Base-by-base conservation (phyloP, 1,284 basidiomycete species). In the Rhodotorula mucilaginosa region DNA sequence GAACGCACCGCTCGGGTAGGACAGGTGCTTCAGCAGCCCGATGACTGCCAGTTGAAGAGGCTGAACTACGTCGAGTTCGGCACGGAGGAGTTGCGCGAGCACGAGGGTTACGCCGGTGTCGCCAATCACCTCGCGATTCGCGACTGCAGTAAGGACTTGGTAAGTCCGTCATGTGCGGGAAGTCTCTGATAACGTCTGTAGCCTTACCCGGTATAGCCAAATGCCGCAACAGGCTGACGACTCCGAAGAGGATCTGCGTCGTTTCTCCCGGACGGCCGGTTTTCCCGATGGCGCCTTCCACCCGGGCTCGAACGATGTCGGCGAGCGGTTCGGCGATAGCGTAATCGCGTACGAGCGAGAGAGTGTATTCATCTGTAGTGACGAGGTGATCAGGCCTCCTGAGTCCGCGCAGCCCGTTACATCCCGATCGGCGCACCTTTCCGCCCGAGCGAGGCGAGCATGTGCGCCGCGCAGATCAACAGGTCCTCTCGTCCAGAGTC, bases 1-100 rank as follows among this genome's bases (percentile, higher is more conserved):
- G 4, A 12, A 21, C 87, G 78, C 78, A 93, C 93, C 83, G 78
- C 87, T 88, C 51, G 86, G 86, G 71, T 87, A 88, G 79, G 90
- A 93, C 68, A 98, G 84, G 79, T 97, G 91, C 82, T 97, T 97
- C 46, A 91, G 86, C 23, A 94, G 85, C 0, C 92, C 92, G 58
- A 97, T 90, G 0, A 92, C 91, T 61, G 88, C 89, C 39, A 93
- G 85, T 81, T 98, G 96, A 0, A 98, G 88, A 18, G 91, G 86
- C 67, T 91, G 90, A 18, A 90, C 87, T 83, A 93, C 87, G 79
- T 95, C 92, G 12, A 86, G 82, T 70, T 86, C 85, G 64, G 88
- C 85, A 44, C 85, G 83, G 3, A 88, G 87, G 71, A 89, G 89
- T n/a, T 82, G 81, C 13, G 86, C 82, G 29, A 94, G 84, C 29